Evolutionary conservation across 2,329 filamentous ascomycete species (phyloP).

Genomic region (Cryphonectria nitschkei): DNA sequence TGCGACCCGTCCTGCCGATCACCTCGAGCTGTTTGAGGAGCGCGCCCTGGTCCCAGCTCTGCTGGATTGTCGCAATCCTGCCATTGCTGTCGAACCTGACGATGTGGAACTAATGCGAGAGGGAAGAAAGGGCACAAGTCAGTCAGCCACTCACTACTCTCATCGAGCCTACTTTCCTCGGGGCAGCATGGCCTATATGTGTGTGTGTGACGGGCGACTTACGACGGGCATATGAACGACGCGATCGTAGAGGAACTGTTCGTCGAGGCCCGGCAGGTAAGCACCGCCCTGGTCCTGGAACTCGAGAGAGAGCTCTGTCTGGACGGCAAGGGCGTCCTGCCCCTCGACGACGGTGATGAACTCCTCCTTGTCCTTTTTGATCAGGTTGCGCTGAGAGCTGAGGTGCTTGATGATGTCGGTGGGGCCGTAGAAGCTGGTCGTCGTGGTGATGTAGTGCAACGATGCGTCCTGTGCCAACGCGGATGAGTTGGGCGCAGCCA

Average conservation of each 20-base stretch:
- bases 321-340: constrained; percentile 68
- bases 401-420: constrained; percentile 85
- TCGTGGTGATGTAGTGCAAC: constrained; percentile 88
- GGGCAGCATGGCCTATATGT: constrained; percentile 4
- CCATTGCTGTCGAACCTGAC: constrained; percentile 77
- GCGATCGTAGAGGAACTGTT: constrained; percentile 89
- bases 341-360: constrained; percentile 76
- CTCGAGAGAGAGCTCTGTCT: constrained; percentile 81
- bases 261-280: constrained; percentile 87
- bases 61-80: constrained; percentile 84
- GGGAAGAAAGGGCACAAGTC: background rate
- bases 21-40: constrained; percentile 92
- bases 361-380: constrained; percentile 83
- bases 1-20: constrained; percentile 85
- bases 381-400: constrained; percentile 67
- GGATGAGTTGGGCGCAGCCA: constrained; percentile 66
- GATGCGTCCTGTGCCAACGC: constrained; percentile 68
- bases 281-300: constrained; percentile 81
- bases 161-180: too few species aligned
- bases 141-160: constrained; percentile 13
- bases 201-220: constrained; percentile 41
- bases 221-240: constrained; percentile 81
- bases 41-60: constrained; percentile 94
- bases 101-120: constrained; percentile 70
- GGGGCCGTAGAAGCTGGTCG: constrained; percentile 71